Evolutionary conservation across 2,329 filamentous ascomycete species (phyloP).

Genomic region (Curvularia hawaiiensis): DNA sequence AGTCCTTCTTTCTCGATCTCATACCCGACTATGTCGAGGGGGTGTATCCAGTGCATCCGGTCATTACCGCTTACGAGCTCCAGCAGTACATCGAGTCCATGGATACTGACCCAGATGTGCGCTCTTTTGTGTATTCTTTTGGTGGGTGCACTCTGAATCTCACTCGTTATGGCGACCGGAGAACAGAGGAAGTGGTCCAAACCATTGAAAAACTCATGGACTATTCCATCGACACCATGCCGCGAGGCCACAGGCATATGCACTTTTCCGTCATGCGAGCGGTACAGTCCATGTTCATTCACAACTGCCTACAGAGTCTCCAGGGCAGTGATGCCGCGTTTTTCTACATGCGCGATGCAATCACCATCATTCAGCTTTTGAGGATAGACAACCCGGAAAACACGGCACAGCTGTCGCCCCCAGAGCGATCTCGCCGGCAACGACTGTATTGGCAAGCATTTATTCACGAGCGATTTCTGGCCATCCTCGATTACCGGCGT

Average conservation of each 20-base stretch:
- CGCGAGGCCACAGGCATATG: slow-evolving; percentile 48
- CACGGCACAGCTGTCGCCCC: slow-evolving; percentile 36
- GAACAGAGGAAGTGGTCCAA: slow-evolving; percentile 40
- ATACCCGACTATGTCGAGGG: slow-evolving; percentile 52
- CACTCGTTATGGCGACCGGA: slow-evolving; percentile 42
- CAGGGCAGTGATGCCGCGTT: slow-evolving; percentile 57
- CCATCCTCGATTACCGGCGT: slow-evolving; percentile 57
- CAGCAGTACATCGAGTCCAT: slow-evolving; percentile 44
- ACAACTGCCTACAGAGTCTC: slow-evolving; percentile 59
- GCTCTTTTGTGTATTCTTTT: slow-evolving; percentile 53
- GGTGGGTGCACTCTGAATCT: slow-evolving; percentile 54
- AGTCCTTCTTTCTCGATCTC: slow-evolving; percentile 50
- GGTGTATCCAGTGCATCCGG: slow-evolving; percentile 56
- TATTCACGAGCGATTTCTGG: slow-evolving; percentile 63
- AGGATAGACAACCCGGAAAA: slow-evolving; percentile 51
- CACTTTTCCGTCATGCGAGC: slow-evolving; percentile 53
- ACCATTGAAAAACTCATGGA: slow-evolving; percentile 43
- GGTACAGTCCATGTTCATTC: slow-evolving; percentile 59
- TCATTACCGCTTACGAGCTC: slow-evolving; percentile 52
- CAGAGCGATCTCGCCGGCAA: slow-evolving; percentile 52
- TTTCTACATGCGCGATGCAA: slow-evolving; percentile 58
- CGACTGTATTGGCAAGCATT: slow-evolving; percentile 62
- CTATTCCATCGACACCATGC: slow-evolving; percentile 45
- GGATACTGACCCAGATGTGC: slow-evolving; percentile 46
- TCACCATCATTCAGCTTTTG: slow-evolving; percentile 45